phyloP scores from a whole-genome alignment of 768 basidiomycete species.

The Coprinellus micaceus region DNA sequence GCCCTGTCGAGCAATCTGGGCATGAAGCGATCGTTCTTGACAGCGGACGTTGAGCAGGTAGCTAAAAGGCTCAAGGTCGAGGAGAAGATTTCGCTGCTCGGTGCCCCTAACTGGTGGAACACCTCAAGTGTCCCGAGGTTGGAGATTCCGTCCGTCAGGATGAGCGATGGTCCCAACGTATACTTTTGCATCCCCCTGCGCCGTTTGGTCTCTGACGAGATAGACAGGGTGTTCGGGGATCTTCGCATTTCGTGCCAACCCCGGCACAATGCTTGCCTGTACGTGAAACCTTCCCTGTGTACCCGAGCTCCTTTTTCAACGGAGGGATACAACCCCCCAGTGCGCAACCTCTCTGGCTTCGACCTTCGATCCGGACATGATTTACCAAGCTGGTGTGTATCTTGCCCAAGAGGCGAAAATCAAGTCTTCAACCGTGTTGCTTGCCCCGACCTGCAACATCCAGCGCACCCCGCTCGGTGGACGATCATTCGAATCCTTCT shows the following conservation, averaged over 20 bases:
- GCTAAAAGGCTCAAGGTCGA: conserved; percentile 52
- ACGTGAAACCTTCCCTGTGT: conserved; percentile 14
- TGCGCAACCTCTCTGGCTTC: conserved; percentile 69
- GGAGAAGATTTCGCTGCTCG: conserved; percentile 61
- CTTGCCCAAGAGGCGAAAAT: conserved; percentile 63
- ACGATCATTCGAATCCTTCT: conserved; percentile 67
- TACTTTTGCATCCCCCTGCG: conserved; percentile 9
- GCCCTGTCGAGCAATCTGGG: no score
- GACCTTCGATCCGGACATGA: conserved; percentile 61
- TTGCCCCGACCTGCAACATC: conserved; percentile 76
- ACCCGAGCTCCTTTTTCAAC: conserved; percentile 4
- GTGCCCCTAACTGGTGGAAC: conserved; percentile 72
- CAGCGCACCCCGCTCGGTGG: conserved; percentile 62
- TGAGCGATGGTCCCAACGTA: conserved; percentile 71
- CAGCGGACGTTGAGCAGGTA: conserved; percentile 48
- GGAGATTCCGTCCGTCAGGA: conserved; percentile 62
- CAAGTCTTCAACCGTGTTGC: conserved; percentile 59
- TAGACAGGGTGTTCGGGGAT: conserved; percentile 61
- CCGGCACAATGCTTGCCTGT: conserved; percentile 67
- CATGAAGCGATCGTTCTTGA: conserved; percentile 42
- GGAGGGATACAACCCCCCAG: no score
- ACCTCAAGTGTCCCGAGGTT: conserved; percentile 54
- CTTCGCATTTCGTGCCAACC: conserved; percentile 59
- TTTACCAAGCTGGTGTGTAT: conserved; percentile 52
- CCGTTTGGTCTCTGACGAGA: not conserved